phyloP scores from a whole-genome alignment of 208 protist species.

The Leishmania major region DNA sequence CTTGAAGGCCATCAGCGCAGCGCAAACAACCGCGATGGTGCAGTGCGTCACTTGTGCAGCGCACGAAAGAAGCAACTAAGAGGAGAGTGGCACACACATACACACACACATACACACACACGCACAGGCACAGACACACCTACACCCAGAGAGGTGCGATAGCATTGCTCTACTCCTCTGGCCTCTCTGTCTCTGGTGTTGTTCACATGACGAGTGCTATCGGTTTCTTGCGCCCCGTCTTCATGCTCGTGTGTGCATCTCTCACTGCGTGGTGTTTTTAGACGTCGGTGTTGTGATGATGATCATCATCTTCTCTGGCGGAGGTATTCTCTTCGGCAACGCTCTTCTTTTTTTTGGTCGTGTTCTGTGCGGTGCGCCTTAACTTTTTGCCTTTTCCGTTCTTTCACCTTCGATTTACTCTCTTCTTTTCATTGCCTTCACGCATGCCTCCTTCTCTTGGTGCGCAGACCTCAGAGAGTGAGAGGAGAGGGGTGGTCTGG shows the following conservation, averaged over 20 bases:
- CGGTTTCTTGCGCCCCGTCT: too few relatives aligned
- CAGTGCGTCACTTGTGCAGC: neutral
- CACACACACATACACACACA: neutral
- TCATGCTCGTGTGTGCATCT: neutral
- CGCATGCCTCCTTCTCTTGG: neutral
- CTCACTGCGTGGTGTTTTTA: neutral
- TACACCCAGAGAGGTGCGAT: neutral
- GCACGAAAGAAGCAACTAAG: neutral
- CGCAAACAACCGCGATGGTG: neutral
- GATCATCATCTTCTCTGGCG: neutral
- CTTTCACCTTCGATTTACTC: neutral
- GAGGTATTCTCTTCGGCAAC: neutral
- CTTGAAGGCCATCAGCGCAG: neutral
- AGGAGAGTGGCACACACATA: neutral
- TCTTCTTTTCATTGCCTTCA: neutral
- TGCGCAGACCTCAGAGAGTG: neutral
- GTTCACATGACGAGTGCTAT: neutral
- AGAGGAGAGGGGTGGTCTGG: too few relatives aligned
- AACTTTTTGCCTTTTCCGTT: neutral
- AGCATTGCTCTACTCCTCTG: neutral
- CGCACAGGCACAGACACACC: neutral
- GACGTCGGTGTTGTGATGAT: neutral
- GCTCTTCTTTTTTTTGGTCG: neutral
- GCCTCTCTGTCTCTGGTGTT: neutral
- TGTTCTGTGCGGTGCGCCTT: neutral